Conservation (phyloP, 116 monocot genomes). For the Zostera marina region DNA sequence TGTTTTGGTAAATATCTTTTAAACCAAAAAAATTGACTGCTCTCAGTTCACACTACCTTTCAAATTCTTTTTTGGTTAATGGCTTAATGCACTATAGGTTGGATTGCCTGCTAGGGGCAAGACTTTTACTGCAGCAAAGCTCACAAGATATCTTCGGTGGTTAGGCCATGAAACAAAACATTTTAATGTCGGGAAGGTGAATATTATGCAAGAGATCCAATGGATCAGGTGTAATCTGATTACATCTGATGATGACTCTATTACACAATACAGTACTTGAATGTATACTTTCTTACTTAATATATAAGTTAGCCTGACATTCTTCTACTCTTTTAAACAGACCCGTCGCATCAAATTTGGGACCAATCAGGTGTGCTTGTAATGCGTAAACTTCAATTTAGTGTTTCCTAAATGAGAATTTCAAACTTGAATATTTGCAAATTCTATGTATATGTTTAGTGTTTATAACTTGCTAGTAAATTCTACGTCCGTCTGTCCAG, state of each 20-base stretch:
- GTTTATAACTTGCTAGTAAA: too few species aligned
- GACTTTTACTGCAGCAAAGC: slow-evolving; percentile 98
- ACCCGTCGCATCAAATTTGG: slow-evolving; percentile 88
- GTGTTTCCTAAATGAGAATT: too few species aligned
- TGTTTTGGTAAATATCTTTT: slow-evolving; percentile 1
- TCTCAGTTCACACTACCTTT: too few species aligned
- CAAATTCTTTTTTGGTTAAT: too few species aligned
- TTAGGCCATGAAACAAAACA: slow-evolving; percentile 97
- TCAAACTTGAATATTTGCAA: too few species aligned
- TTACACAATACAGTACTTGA: not conserved
- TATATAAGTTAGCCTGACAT: slow-evolving; percentile 2
- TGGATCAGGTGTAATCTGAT: too few species aligned
- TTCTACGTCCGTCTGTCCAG: slow-evolving; percentile 23
- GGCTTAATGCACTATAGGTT: slow-evolving; percentile 25
- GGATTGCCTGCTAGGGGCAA: slow-evolving; percentile 97
- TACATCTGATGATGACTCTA: too few species aligned
- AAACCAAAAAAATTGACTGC: too few species aligned
- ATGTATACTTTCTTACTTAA: not conserved
- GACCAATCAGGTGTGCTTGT: slow-evolving; percentile 60
- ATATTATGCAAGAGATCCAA: too few species aligned
- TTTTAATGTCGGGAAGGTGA: slow-evolving; percentile 98
- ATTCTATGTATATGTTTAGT: not conserved
- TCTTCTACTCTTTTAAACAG: slow-evolving; percentile 20
- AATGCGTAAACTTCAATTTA: too few species aligned
- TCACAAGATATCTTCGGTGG: slow-evolving; percentile 97